Conservation (phyloP, 768 basidiomycete species). For the Cantharellus cinnabarinus region DNA sequence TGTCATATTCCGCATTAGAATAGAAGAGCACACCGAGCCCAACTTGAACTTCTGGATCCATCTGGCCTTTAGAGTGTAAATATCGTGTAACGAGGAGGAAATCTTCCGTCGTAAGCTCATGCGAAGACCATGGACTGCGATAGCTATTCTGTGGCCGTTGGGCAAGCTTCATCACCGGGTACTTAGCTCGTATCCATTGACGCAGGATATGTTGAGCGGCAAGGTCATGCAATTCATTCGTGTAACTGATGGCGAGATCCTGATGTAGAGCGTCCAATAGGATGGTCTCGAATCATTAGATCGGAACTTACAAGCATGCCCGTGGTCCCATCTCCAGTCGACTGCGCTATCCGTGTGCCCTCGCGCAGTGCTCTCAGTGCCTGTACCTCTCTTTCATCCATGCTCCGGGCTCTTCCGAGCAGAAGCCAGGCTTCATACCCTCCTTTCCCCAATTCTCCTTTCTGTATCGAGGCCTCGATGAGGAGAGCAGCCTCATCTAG, state of each 20-base stretch:
- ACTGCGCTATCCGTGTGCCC: constrained; percentile 47
- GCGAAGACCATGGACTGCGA: constrained; percentile 61
- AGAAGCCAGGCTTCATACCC: constrained; percentile 86
- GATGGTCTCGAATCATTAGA: background rate
- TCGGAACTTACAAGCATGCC: constrained; percentile 48
- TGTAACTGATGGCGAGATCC: constrained; percentile 91
- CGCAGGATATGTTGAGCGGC: constrained; percentile 72
- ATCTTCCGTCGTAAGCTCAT: constrained; percentile 57
- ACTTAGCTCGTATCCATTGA: constrained; percentile 58
- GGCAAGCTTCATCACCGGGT: constrained; percentile 27
- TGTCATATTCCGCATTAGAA: constrained; percentile 64
- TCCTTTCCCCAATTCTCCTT: constrained; percentile 57
- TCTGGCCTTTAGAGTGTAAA: constrained; percentile 52
- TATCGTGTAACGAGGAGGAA: constrained; percentile 64
- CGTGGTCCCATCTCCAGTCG: constrained; percentile 36
- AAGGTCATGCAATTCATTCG: constrained; percentile 80
- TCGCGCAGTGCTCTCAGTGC: constrained; percentile 63
- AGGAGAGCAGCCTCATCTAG: constrained; percentile 71
- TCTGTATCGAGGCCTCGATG: constrained; percentile 78
- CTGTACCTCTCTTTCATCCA: constrained; percentile 74
- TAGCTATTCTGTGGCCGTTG: constrained; percentile 23
- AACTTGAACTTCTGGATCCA: constrained; percentile 80
- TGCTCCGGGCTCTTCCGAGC: constrained; percentile 70
- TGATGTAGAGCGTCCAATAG: constrained; percentile 14
- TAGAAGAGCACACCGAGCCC: constrained; percentile 88